phyloP scores from a whole-genome alignment of 2,329 filamentous ascomycete species.

The Fusarium ambrosium region DNA sequence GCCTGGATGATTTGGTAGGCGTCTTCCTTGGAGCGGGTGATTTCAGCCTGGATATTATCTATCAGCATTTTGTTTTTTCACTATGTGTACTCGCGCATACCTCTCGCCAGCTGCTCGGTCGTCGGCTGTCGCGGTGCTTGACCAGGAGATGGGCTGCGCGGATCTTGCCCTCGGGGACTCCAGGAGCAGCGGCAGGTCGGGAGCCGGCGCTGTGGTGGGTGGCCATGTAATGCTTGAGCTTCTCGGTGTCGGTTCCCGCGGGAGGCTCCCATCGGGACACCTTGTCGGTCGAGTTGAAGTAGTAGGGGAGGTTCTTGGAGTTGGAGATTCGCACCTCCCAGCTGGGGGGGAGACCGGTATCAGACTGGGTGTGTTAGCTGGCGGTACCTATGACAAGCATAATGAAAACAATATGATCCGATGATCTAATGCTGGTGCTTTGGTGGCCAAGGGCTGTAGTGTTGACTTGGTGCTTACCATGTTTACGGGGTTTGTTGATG shows the following conservation, averaged over 20 bases:
- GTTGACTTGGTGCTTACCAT: constrained; percentile 31
- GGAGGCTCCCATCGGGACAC: constrained; percentile 97
- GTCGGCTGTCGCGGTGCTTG: constrained; percentile 90
- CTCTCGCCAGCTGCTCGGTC: constrained; percentile 94
- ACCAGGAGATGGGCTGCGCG: constrained; percentile 92
- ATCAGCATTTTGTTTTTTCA: neutral
- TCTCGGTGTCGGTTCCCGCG: constrained; percentile 87
- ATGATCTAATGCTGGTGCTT: neutral
- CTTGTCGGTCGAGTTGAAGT: constrained; percentile 91
- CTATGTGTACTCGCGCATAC: constrained; percentile 49
- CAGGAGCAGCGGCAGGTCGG: constrained; percentile 55
- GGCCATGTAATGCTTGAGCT: constrained; percentile 95
- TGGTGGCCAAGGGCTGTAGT: neutral
- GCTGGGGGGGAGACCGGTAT: constrained; percentile 84
- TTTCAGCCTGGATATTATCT: constrained; percentile 69
- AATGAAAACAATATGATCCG: neutral
- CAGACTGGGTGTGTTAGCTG: constrained; percentile 62
- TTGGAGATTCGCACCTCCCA: constrained; percentile 99
- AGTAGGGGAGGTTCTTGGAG: constrained; percentile 98
- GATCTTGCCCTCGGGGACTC: constrained; percentile 81
- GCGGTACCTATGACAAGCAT: neutral
- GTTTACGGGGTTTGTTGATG: constrained; percentile 16
- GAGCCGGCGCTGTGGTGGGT: constrained; percentile 78
- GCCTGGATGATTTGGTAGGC: constrained; percentile 81
- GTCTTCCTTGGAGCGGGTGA: constrained; percentile 90